Base-by-base conservation (phyloP, 2,329 filamentous ascomycete species). In the Diaporthe citrichinensis region DNA sequence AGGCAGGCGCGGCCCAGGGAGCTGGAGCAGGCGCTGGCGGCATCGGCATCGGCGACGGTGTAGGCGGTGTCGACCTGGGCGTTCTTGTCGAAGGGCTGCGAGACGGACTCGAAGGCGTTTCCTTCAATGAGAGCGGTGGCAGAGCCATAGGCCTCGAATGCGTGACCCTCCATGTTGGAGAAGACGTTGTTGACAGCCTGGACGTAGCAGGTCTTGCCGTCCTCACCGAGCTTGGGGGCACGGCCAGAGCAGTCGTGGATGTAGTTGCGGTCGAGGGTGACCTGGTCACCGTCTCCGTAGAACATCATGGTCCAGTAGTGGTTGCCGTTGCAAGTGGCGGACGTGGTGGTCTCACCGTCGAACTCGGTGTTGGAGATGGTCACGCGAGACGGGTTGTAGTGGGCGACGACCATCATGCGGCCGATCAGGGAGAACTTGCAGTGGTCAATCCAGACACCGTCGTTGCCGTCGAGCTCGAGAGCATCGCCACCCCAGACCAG, bases 121-220 rank as follows among this genome's bases (percentile, higher is more conserved):
- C 90, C 90, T 82, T 92, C 90, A 3, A 87, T 87, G 34, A 92
- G 84, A 61, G 90, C 86, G 78, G 83, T 84, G 75, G 79, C 83
- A 49, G 85, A 85, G 12, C 80, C 71, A 71, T 85, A 84, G 68
- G 86, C 82, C 82, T 90, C 90, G 80, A 92, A 91, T 23, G 89
- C 88, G 83, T 92, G 90, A 71, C 88, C 88, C 36, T 82, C 81
- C 82, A 87, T 88, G 79, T 87, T 85, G 80, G 89, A 85, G 84
- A 86, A 91, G 86, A 89, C 90, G 86, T 92, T 92, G 88, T 91
- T 92, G 81, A 90, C 88, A 57, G 88, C 88, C 82, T 92, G 90
- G 73, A 92, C 81, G 34, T 85, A 84, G 69, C 79, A 78, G 68
- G 90, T 86, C 68, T 89, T 90, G 81, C 88, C 88, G 72, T 84